phyloP scores from a whole-genome alignment of 352 stramenopile species.

The Phytopythium helicoides region DNA sequence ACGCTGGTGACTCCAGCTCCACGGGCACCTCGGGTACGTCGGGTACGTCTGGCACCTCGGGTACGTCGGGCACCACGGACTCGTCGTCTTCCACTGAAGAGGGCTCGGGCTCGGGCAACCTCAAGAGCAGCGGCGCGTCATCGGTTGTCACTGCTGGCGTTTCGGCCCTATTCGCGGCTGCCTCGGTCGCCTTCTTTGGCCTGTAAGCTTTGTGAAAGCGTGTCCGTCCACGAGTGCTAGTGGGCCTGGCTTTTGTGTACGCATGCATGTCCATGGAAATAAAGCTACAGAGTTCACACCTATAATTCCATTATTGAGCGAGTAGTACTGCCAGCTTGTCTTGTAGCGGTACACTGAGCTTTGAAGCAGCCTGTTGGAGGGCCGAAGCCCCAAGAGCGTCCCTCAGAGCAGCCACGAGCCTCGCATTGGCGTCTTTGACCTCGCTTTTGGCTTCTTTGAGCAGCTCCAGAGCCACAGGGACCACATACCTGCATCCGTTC shows the following conservation, averaged over 20 bases:
- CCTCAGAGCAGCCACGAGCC: conserved; percentile 33
- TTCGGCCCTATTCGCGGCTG: conserved; percentile 27
- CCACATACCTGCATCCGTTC: conserved; percentile 32
- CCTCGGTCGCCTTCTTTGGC: conserved; percentile 1
- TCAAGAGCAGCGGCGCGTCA: conserved; percentile 3
- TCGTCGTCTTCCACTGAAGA: background rate
- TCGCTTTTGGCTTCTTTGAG: conserved; percentile 77
- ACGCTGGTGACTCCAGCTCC: conserved; percentile 13
- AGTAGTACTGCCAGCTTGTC: conserved; percentile 49
- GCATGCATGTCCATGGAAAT: background rate
- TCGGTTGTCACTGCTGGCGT: conserved; percentile 9
- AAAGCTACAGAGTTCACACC: background rate
- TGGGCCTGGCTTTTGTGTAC: background rate
- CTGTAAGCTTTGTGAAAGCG: background rate
- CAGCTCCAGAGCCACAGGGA: conserved; percentile 64
- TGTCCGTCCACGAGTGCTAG: background rate
- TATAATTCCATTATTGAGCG: conserved; percentile 1
- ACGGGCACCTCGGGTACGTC: conserved; percentile 13
- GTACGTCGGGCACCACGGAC: background rate
- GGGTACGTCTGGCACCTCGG: conserved; percentile 14
- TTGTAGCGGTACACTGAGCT: conserved; percentile 54
- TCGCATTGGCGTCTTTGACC: conserved; percentile 58
- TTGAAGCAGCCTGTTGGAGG: conserved; percentile 25
- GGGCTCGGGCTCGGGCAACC: conserved; percentile 4
- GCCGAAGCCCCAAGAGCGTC: conserved; percentile 12